Base-by-base conservation (phyloP, 2,329 filamentous ascomycete species). In the Fusarium nurragi region DNA sequence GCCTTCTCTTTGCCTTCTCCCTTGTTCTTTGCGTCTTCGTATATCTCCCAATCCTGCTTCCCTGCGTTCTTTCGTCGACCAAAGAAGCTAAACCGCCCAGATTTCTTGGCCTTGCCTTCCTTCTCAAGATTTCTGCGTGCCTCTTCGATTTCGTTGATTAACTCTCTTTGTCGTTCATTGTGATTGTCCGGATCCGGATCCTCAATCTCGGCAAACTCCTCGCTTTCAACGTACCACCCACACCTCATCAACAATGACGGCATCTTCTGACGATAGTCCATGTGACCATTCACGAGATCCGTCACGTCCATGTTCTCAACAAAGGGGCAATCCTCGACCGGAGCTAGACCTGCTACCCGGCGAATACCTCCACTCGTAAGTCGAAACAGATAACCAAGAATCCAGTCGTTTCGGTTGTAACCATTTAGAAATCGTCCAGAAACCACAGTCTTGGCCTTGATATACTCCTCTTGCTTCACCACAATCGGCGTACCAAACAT, bases 121-220 rank as follows among this genome's bases (percentile, higher is more conserved):
- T 87, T 89, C 72, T 97, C 93, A 5, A 97, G 84, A 71, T 95
- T 88, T 74, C 90, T 93, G 34, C 95, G 87, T 8, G 95, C 95
- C 77, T 97, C 94, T 75, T 98, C 94, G 49, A 99, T 97, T 78
- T 99, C 95, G 71, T 91, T 93, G 75, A 99, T 97, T 38, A 99
- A 86, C 77, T 98, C 94, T 54, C 93, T 86, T 77, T 99, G 95
- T 44, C 94, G 85, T 74, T 93, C 85, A 47, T 87, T 85, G 77
- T 98, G 94, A 69, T 97, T 94, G 0, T 98, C 95, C 1, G 95
- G 95, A 72, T 99, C 95, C 0, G 95, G 93, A 69, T 99, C 95
- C 75, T 98, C 95, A 60, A 99, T 98, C 77, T 99, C 95, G 1
- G 87, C 89, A 74, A 98, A 99, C 75, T 98, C 94, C 70, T 97